phyloP scores from a whole-genome alignment of 768 basidiomycete genomes.

The Hemileccinum rubropunctum region DNA sequence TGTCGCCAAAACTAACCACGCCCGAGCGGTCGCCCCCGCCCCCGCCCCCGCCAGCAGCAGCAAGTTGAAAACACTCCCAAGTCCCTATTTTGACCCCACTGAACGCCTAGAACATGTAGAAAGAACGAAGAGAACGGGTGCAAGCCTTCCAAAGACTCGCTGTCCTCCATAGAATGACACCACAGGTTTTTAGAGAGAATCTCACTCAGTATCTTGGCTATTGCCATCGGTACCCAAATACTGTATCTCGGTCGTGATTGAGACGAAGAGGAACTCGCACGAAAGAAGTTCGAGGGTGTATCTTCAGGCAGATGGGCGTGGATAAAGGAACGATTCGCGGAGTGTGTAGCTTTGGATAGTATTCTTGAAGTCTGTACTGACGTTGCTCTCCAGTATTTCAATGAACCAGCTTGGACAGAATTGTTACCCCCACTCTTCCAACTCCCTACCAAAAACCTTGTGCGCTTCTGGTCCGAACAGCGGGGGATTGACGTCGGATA shows the following conservation, averaged over 20 bases:
- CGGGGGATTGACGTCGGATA: too few relatives aligned
- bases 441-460: slow-evolving; percentile 85
- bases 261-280: slow-evolving; percentile 53
- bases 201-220: slow-evolving; percentile 36
- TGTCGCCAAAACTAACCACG: slow-evolving; percentile 16
- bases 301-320: slow-evolving; percentile 63
- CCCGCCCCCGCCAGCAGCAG: slow-evolving; percentile 4
- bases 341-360: slow-evolving; percentile 49
- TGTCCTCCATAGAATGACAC: slow-evolving; percentile 75
- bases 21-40: slow-evolving; percentile 4
- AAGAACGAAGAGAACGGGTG: slow-evolving; percentile 61
- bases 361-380: neutral
- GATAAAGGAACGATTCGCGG: slow-evolving; percentile 57
- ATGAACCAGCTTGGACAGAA: slow-evolving; percentile 90
- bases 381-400: slow-evolving; percentile 63
- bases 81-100: slow-evolving; percentile 64
- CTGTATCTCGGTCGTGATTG: slow-evolving; percentile 74
- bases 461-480: slow-evolving; percentile 88
- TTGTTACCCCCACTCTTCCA: slow-evolving; percentile 87
- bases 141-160: slow-evolving; percentile 74
- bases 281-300: slow-evolving; percentile 59
- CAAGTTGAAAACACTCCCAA: slow-evolving; percentile 42
- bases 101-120: slow-evolving; percentile 31
- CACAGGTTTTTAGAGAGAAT: slow-evolving; percentile 56
- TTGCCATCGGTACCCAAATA: too few relatives aligned